Percentiles rank a stretch among this genome's conserved stretches.
These are phyloP conservation scores for Lentinus polychrous DNA, from an alignment of 1,284 basidiomycete species.

Conservation along the genomic window DNA sequence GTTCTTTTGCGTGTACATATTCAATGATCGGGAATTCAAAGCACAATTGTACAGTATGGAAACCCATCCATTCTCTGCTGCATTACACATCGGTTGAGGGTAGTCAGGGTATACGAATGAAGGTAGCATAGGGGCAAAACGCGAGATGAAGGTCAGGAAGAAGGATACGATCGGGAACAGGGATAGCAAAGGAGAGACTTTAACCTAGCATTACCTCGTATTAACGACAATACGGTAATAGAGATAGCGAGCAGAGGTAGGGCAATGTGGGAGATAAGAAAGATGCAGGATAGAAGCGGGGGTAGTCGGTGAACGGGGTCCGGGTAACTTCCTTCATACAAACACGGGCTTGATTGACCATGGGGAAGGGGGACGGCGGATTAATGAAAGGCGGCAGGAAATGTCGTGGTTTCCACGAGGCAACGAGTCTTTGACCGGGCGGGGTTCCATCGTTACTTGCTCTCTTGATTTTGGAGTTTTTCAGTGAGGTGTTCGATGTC, in stretches of 20 bases:
- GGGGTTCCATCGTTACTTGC: conserved; percentile 1
- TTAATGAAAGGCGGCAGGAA: conserved; percentile 4
- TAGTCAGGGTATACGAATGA: not conserved
- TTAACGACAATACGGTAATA: not conserved
- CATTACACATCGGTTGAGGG: conserved; percentile 1
- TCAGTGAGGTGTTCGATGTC: conserved; percentile 46
- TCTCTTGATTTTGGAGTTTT: conserved; percentile 27
- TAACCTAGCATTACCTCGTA: not conserved
- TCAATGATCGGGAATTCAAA: not conserved
- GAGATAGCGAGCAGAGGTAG: not conserved
- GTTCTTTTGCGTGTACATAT: conserved; percentile 9
- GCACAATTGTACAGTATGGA: not conserved
- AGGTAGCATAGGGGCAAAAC: not conserved
- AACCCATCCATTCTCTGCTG: conserved; percentile 1
- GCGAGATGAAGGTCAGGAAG: not conserved
- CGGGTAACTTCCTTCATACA: not conserved
- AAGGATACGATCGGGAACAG: not conserved
- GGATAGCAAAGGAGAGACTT: not conserved
- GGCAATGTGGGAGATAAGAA: not conserved
- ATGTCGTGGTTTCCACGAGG: conserved; percentile 16
- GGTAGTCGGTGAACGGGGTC: not conserved
- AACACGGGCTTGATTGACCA: not conserved
- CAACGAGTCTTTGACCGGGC: not conserved
- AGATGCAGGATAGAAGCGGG: too few relatives aligned
- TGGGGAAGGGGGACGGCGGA: not conserved